These are phyloP conservation scores for Diddensiella santjacobensis DNA, from an alignment of 805 yeast species.

Conservation along the genomic window DNA sequence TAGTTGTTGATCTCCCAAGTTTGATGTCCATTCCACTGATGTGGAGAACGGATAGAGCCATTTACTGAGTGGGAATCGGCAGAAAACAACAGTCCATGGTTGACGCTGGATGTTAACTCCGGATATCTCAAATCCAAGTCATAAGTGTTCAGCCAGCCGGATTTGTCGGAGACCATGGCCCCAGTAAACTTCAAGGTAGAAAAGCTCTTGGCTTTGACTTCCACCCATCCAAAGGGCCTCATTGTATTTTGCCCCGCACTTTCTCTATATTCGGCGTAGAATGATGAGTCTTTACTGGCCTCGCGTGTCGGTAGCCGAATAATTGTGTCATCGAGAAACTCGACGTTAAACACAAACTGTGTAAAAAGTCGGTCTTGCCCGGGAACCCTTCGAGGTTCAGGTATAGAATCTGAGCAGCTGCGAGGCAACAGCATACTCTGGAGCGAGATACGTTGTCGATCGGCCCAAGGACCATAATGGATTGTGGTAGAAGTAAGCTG, in stretches of 20 bases:
- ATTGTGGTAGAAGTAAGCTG: slow-evolving; percentile 57
- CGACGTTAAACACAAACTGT: slow-evolving; percentile 52
- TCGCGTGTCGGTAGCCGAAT: slow-evolving; percentile 82
- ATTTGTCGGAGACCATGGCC: slow-evolving; percentile 50
- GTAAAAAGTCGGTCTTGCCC: slow-evolving; percentile 56
- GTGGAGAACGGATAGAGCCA: slow-evolving; percentile 64
- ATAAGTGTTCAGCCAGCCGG: slow-evolving; percentile 55
- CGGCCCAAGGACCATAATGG: slow-evolving; percentile 95
- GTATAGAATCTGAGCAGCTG: slow-evolving; percentile 52
- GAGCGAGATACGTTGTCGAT: slow-evolving; percentile 68
- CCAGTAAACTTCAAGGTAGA: slow-evolving; percentile 47
- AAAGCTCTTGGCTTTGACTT: slow-evolving; percentile 54
- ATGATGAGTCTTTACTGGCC: slow-evolving; percentile 64
- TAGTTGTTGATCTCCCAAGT: slow-evolving; percentile 59
- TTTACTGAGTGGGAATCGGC: slow-evolving; percentile 55
- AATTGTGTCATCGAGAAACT: slow-evolving; percentile 60
- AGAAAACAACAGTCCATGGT: slow-evolving; percentile 72
- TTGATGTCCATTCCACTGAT: slow-evolving; percentile 77
- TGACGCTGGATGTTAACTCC: slow-evolving; percentile 77
- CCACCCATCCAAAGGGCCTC: slow-evolving; percentile 92
- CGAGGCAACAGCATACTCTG: slow-evolving; percentile 68
- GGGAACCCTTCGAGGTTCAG: slow-evolving; percentile 39
- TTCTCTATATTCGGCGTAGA: slow-evolving; percentile 29
- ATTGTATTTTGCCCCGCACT: slow-evolving; percentile 33
- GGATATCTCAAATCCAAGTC: slow-evolving; percentile 47